These are phyloP conservation scores for Mortierella sp. DNA, from an alignment of 371 early-diverging fungal species.

Conservation along the genomic window DNA sequence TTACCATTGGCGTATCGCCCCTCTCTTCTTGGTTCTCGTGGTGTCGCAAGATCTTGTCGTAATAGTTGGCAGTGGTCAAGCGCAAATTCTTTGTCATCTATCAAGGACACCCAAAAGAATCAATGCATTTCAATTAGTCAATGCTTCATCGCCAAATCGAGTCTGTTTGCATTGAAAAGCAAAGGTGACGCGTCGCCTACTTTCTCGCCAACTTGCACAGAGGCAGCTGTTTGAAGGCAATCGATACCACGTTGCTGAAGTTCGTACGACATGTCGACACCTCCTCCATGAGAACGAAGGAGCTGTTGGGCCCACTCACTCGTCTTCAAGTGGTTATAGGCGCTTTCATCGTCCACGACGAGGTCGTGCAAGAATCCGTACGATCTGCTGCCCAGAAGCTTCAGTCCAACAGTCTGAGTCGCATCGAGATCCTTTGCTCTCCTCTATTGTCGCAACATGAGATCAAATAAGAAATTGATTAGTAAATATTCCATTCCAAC, in stretches of 20 bases:
- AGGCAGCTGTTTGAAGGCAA: slow-evolving; percentile 24
- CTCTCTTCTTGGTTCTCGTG: slow-evolving; percentile 28
- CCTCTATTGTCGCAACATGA: neutral
- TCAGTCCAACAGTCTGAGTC: slow-evolving; percentile 18
- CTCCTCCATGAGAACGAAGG: slow-evolving; percentile 13
- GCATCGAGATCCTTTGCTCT: slow-evolving; percentile 2
- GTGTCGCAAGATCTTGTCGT: slow-evolving; percentile 59
- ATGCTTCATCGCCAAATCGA: neutral
- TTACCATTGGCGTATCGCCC: slow-evolving; percentile 15
- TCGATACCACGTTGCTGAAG: slow-evolving; percentile 41
- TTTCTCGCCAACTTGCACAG: slow-evolving; percentile 9
- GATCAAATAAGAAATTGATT: neutral
- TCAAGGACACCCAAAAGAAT: neutral
- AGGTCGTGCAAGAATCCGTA: slow-evolving; percentile 39
- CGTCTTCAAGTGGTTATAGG: slow-evolving; percentile 10
- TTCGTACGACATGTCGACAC: slow-evolving; percentile 14
- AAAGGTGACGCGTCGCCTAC: slow-evolving; percentile 1
- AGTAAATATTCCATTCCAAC: neutral
- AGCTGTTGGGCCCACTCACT: slow-evolving; percentile 26
- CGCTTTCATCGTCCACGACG: slow-evolving; percentile 12
- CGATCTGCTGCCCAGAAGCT: slow-evolving; percentile 34
- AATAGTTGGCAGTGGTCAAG: slow-evolving; percentile 57
- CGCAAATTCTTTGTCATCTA: slow-evolving; percentile 45
- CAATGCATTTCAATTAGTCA: neutral
- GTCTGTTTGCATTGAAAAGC: neutral